Conservation (phyloP, 495 filamentous ascomycete genomes). For the Podospora pseudoanserina region DNA sequence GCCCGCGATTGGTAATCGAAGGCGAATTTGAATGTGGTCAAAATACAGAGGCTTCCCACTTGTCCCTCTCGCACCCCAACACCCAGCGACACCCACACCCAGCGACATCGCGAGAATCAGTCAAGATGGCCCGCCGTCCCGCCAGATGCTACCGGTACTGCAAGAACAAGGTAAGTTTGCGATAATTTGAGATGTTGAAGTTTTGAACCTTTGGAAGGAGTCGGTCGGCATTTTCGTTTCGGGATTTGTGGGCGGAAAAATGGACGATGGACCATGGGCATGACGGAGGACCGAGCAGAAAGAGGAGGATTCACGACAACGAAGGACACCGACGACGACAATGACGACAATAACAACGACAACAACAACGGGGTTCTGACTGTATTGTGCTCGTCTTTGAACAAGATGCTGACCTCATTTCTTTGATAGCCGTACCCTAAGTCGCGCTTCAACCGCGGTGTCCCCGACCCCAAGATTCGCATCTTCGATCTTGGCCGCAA, state of each 20-base stretch:
- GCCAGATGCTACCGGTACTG: conserved; percentile 99
- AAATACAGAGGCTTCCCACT: conserved; percentile 33
- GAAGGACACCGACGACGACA: background rate
- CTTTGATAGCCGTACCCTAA: conserved; percentile 85
- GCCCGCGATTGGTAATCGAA: conserved; percentile 34
- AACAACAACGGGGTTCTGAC: background rate
- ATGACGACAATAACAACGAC: no score
- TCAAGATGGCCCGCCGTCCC: conserved; percentile 96
- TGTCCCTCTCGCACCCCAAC: conserved; percentile 35
- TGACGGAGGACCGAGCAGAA: conserved; percentile 4
- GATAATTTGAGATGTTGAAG: conserved; percentile 13
- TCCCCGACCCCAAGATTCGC: conserved; percentile 97
- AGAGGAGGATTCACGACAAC: conserved; percentile 1
- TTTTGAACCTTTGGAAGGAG: background rate
- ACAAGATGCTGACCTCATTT: conserved; percentile 33
- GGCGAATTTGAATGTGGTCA: conserved; percentile 41
- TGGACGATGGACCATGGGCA: background rate
- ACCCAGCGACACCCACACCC: conserved; percentile 35
- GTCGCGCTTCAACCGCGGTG: conserved; percentile 99
- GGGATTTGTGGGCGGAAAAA: conserved; percentile 11
- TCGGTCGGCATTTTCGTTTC: background rate
- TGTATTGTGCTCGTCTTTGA: background rate
- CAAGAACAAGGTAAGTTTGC: conserved; percentile 94
- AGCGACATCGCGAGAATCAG: conserved; percentile 52
- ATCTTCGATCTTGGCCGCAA: conserved; percentile 99